These are phyloP conservation scores for Mallotus japonicus DNA, from an alignment of 441 rosid species.

Conservation along the genomic window DNA sequence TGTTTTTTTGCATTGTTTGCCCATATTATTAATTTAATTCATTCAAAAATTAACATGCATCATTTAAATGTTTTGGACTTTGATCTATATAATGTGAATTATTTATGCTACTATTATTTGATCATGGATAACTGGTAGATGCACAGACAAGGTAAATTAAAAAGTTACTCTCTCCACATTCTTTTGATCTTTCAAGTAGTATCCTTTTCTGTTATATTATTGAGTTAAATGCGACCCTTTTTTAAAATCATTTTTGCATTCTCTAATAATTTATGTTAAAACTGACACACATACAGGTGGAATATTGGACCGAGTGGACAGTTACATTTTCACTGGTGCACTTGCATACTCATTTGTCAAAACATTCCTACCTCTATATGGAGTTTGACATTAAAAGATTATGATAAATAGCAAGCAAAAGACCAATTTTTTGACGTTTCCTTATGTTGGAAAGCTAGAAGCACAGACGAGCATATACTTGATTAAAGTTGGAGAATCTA, in stretches of 20 bases:
- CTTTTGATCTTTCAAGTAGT: no score
- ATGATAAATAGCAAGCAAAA: constrained; percentile 5
- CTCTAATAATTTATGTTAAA: background rate
- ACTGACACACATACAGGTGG: constrained; percentile 54
- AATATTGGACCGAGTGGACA: constrained; percentile 84
- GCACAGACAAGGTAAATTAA: background rate
- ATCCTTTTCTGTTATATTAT: background rate
- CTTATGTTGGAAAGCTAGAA: constrained; percentile 13
- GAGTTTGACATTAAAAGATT: constrained; percentile 45
- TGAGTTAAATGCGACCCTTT: background rate
- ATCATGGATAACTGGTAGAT: background rate
- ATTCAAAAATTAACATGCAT: background rate
- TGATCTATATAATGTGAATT: background rate
- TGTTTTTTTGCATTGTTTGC: background rate
- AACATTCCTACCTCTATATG: constrained; percentile 63
- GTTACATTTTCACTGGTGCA: constrained; percentile 93
- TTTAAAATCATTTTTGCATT: background rate
- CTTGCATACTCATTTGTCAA: constrained; percentile 83
- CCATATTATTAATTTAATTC: background rate
- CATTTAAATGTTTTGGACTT: no score
- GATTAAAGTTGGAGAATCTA: background rate
- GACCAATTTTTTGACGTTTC: background rate
- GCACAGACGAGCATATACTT: background rate
- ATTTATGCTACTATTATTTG: background rate
- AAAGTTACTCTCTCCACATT: background rate